phyloP scores from a whole-genome alignment of 768 basidiomycete species.

The Trametes elegans region DNA sequence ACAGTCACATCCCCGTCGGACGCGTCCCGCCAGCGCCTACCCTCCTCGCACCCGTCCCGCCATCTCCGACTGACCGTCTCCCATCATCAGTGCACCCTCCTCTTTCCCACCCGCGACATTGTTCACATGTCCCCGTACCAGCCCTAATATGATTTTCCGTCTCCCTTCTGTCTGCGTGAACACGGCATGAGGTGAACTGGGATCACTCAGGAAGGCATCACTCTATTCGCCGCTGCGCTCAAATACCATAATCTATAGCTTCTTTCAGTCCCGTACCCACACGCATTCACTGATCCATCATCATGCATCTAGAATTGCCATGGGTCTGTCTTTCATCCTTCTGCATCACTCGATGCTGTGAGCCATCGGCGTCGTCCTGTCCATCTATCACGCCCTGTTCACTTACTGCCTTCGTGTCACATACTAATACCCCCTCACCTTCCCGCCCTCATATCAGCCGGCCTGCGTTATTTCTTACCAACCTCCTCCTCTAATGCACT shows the following conservation, averaged over 20 bases:
- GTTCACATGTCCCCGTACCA: no score
- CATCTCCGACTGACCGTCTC: no score
- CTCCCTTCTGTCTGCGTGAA: no score
- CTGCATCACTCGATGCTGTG: slow-evolving; percentile 12
- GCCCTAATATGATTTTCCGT: no score
- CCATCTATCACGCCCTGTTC: slow-evolving; percentile 12
- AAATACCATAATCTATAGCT: no score
- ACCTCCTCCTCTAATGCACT: slow-evolving; percentile 6
- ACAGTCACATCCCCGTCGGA: no score
- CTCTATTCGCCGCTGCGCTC: not conserved
- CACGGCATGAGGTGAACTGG: not conserved
- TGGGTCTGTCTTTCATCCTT: not conserved
- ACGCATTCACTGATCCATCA: not conserved
- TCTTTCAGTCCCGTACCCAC: not conserved
- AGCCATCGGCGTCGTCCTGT: not conserved
- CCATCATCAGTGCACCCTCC: not conserved
- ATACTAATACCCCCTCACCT: slow-evolving; percentile 6
- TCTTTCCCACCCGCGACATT: no score
- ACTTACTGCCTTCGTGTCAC: not conserved
- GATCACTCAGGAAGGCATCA: no score
- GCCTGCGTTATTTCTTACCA: not conserved
- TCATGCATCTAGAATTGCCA: not conserved
- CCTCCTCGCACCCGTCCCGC: no score
- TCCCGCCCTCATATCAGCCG: slow-evolving; percentile 16
- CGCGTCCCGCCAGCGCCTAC: no score